Percentiles rank a stretch among this genome's conserved stretches.
Conservation (phyloP, 2,329 filamentous ascomycete species). For the Cladosporium austrohemisphaericum region DNA sequence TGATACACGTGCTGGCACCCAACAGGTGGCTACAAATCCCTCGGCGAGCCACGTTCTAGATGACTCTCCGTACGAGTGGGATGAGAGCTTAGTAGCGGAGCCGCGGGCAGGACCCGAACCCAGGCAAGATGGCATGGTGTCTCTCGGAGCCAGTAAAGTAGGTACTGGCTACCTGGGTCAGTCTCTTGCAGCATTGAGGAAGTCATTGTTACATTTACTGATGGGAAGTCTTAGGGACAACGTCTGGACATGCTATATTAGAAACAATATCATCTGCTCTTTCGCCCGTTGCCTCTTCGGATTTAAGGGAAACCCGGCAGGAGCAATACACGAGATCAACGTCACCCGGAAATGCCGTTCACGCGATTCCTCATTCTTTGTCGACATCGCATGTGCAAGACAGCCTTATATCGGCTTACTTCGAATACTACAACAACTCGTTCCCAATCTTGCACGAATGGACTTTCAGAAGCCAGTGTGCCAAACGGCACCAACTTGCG, state of each 20-base stretch:
- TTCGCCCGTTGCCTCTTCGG: background rate
- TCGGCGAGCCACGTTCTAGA: no score
- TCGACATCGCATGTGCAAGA: conserved; percentile 17
- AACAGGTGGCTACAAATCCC: no score
- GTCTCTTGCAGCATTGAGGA: no score
- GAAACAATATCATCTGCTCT: conserved; percentile 2
- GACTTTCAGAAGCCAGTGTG: conserved; percentile 15
- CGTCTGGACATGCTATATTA: conserved; percentile 16
- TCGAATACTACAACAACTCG: conserved; percentile 17
- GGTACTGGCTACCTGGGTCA: background rate
- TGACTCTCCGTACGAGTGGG: conserved; percentile 11
- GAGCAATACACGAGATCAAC: background rate
- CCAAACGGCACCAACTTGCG: background rate
- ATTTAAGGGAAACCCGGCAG: conserved; percentile 18
- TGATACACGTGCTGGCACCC: no score
- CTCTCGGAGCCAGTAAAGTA: background rate
- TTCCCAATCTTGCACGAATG: conserved; percentile 21
- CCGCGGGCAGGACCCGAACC: background rate
- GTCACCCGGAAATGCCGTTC: conserved; percentile 11
- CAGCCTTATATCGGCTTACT: conserved; percentile 18
- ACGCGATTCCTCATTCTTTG: conserved; percentile 19
- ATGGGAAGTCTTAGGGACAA: conserved; percentile 12
- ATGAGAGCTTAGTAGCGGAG: conserved; percentile 1
- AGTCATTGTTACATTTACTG: no score
- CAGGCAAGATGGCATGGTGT: conserved; percentile 12